Evolutionary conservation across 768 basidiomycete genomes (phyloP).

Genomic region (Tylopilus sp.): DNA sequence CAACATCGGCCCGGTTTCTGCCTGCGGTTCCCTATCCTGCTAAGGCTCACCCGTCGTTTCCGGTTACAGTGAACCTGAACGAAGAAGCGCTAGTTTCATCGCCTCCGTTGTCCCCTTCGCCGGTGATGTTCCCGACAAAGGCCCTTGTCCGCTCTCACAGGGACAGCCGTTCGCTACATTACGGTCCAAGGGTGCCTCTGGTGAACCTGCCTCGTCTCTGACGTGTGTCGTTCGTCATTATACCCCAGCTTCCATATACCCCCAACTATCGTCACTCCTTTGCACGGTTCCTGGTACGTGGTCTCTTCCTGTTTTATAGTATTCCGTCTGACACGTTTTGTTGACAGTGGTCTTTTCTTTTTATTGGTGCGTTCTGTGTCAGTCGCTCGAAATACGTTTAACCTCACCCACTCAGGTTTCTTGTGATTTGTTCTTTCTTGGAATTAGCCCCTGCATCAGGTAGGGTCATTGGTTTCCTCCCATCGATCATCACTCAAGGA

Average conservation of each 20-base stretch:
- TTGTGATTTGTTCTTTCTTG: no score
- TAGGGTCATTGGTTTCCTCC: not conserved
- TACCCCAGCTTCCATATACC: no score
- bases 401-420: not conserved
- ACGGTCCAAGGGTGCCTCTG: not conserved
- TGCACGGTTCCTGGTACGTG: not conserved
- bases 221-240: not conserved
- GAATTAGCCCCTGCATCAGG: constrained; percentile 1
- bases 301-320: not conserved
- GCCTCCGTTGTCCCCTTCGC: not conserved
- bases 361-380: constrained; percentile 1
- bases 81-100: not conserved
- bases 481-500: not conserved
- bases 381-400: not conserved
- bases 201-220: constrained; percentile 1
- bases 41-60: not conserved
- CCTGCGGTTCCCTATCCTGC: not conserved
- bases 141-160: constrained; percentile 1
- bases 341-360: not conserved
- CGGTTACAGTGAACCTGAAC: not conserved
- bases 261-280: constrained; percentile 17
- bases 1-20: not conserved
- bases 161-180: not conserved
- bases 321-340: not conserved
- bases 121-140: constrained; percentile 1